These are phyloP conservation scores for Cercospora sp. DNA, from an alignment of 2,329 filamentous ascomycete species.

Conservation along the genomic window DNA sequence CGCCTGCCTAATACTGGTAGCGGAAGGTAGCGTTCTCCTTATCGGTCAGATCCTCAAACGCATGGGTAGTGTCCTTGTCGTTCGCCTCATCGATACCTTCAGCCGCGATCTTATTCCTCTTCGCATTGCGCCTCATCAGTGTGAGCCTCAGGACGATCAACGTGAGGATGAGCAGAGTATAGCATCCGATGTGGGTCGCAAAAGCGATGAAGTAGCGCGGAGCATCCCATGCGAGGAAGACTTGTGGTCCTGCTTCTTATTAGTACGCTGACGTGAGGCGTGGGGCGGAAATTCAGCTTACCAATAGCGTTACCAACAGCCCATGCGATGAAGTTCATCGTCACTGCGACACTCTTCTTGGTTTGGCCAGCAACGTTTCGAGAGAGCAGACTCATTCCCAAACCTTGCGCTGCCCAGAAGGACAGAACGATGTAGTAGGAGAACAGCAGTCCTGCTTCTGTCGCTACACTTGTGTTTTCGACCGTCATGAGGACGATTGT, in stretches of 20 bases:
- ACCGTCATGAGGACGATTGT: conserved; percentile 73
- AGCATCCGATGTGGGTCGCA: conserved; percentile 68
- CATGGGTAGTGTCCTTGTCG: conserved; percentile 35
- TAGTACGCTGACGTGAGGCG: not conserved
- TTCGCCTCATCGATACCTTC: conserved; percentile 28
- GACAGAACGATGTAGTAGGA: conserved; percentile 75
- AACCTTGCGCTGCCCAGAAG: conserved; percentile 66
- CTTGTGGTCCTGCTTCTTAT: conserved; percentile 56
- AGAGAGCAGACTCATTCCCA: conserved; percentile 32
- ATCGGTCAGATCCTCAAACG: conserved; percentile 38
- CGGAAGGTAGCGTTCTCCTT: conserved; percentile 32
- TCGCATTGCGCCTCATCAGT: conserved; percentile 45
- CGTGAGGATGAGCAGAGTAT: conserved; percentile 52
- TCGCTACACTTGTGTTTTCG: conserved; percentile 56
- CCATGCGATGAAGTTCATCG: conserved; percentile 71
- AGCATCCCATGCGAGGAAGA: conserved; percentile 60
- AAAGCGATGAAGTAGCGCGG: conserved; percentile 71
- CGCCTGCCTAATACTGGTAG: conserved; percentile 41
- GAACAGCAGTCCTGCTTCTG: conserved; percentile 67
- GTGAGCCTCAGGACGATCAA: conserved; percentile 46
- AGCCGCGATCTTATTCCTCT: conserved; percentile 38
- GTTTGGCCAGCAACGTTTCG: conserved; percentile 72
- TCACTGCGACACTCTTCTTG: conserved; percentile 68
- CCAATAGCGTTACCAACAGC: conserved; percentile 67
- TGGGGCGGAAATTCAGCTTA: conserved; percentile 31